A percentile compares a stretch with the other conserved stretches of the same genome.
phyloP scores from a whole-genome alignment of 257 asterid genomes.

The Nicotiana knightiana region DNA sequence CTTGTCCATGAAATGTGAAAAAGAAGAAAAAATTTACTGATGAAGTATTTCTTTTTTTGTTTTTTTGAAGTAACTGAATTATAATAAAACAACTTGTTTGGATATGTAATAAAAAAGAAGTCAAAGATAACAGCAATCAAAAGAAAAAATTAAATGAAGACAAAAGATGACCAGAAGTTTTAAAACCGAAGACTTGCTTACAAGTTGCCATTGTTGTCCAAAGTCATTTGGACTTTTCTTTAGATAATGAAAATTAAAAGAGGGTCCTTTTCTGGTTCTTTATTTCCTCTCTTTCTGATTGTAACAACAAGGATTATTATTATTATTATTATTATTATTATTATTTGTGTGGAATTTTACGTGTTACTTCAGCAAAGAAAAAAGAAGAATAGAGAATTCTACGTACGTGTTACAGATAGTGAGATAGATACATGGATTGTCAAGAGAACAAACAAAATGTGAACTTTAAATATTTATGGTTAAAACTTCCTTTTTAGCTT shows the following conservation, averaged over 20 bases:
- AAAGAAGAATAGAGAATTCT: too few species aligned
- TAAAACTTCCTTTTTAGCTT: background rate
- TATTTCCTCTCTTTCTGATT: background rate
- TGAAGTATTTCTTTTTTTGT: too few species aligned
- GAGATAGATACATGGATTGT: background rate
- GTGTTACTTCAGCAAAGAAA: too few species aligned
- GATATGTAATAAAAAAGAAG: background rate
- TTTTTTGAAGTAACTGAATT: too few species aligned
- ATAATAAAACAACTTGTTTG: background rate
- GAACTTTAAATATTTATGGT: background rate
- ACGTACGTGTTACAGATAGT: too few species aligned
- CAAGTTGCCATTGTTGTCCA: slow-evolving; percentile 1
- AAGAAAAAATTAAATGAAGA: background rate
- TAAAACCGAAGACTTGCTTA: background rate
- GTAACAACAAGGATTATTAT: background rate
- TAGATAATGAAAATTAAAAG: background rate
- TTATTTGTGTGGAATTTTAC: background rate
- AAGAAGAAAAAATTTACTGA: too few species aligned
- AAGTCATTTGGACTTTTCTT: background rate
- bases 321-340: background rate
- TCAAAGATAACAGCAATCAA: background rate
- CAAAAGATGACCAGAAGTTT: background rate
- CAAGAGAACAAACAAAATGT: background rate
- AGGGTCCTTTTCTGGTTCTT: background rate
- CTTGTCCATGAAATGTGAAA: too few species aligned